phyloP scores from a whole-genome alignment of 2,329 filamentous ascomycete species.

The Sclerotiophoma versabilis region DNA sequence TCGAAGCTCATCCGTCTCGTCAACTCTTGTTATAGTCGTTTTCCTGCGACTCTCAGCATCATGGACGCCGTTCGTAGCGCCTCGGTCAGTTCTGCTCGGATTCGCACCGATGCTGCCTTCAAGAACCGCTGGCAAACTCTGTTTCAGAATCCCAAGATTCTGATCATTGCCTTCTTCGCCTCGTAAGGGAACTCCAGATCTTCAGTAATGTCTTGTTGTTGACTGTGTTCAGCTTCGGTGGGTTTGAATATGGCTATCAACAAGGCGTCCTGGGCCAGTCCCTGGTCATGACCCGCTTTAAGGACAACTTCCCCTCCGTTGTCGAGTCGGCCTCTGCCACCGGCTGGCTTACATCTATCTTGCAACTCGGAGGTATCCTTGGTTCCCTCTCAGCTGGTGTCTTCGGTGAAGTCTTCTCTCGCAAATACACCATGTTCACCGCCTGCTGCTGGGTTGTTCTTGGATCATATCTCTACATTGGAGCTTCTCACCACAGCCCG shows the following conservation, averaged over 20 bases:
- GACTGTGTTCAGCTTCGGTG: conserved; percentile 52
- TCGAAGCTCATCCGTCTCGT: conserved; percentile 3
- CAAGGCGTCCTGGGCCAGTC: conserved; percentile 63
- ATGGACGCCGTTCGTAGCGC: conserved; percentile 36
- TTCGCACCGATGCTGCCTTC: conserved; percentile 34
- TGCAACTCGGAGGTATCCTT: conserved; percentile 60
- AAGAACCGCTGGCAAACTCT: conserved; percentile 39
- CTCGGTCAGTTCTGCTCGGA: conserved; percentile 34
- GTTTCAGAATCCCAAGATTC: conserved; percentile 37
- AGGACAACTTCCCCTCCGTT: conserved; percentile 58
- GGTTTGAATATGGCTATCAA: conserved; percentile 62
- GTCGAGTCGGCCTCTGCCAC: conserved; percentile 56
- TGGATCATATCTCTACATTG: conserved; percentile 54
- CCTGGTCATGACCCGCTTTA: conserved; percentile 62
- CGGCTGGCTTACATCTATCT: conserved; percentile 61
- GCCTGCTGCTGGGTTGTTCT: conserved; percentile 55
- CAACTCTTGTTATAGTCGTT: neutral
- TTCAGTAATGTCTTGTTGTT: neutral
- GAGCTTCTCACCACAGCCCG: conserved; percentile 51
- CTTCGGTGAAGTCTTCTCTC: conserved; percentile 58
- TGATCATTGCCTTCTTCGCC: conserved; percentile 41
- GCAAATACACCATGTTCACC: conserved; percentile 62
- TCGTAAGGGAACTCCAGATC: conserved; percentile 27
- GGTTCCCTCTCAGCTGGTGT: conserved; percentile 59
- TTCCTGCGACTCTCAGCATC: conserved; percentile 4